Base-by-base conservation (phyloP, 2,329 filamentous ascomycete species). In the Fusarium begoniae region DNA sequence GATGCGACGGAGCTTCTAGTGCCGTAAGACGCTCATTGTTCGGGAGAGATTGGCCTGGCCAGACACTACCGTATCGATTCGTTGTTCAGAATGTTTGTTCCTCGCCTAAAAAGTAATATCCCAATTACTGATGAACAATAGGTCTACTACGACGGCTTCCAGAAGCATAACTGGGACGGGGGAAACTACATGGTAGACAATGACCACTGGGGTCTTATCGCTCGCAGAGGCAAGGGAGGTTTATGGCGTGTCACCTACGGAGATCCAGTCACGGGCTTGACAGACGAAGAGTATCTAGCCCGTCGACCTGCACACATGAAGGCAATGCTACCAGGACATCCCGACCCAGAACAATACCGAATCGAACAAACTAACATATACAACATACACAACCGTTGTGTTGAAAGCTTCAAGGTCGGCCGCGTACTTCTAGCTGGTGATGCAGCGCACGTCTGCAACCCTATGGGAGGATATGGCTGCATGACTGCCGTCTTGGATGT, bases 381-480 rank as follows among this genome's bases (percentile, higher is more conserved):
- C 47, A 66, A 66, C 9, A 66, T 63, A 14, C 63, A 66, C 18
- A 66, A 66, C 4, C 63, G 63, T 5, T 66, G 63, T 20, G 63
- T 3, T 20, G 58, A 63, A 0, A 43, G n/a, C 18, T 66, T 66
- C 15, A 66, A 63, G 32, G 40, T 55, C 1, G 63, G 58, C 2
- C 58, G 58, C 2, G 17, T 66, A 0, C 37, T 66, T 4, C 58
- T 66, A 1, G 63, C 63, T 1, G 63, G 58, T 0, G 63, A 66
- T 22, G 63, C 63, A 20, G 63, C 63, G 6, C 58, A 66, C 13
- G 37, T 66, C 20, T 63, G 60, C 3, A 66, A 66, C 5, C 63
- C 63, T 2, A 66, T 63, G 63, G 63, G 63, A 1, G 63, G 63
- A 12, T 66, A 66, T 30, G 63, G 63, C 3, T 66, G 63, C 5